phyloP scores from a whole-genome alignment of 768 basidiomycete genomes.

The Auricularia heimuer region DNA sequence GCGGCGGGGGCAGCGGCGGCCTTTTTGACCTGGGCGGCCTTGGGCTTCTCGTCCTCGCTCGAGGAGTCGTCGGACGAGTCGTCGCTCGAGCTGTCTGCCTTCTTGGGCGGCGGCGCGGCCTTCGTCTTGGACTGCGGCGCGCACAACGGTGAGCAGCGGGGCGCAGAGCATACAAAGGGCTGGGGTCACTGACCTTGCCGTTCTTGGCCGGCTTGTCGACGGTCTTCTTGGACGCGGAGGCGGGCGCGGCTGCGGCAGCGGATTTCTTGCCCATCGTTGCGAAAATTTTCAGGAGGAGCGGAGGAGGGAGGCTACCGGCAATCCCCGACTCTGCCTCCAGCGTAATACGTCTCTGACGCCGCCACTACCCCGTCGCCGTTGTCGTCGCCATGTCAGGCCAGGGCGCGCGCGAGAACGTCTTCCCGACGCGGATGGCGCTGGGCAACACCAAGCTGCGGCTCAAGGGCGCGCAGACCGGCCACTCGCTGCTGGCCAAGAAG shows the following conservation, averaged over 20 bases:
- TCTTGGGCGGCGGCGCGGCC: constrained; percentile 3
- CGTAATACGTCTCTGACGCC: too few species aligned
- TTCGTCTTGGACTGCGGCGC: background rate
- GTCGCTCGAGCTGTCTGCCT: constrained; percentile 4
- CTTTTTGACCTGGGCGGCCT: constrained; percentile 27
- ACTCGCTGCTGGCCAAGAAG: constrained; percentile 94
- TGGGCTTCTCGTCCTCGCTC: constrained; percentile 36
- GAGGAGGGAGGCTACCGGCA: background rate
- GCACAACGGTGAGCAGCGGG: background rate
- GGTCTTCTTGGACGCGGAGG: constrained; percentile 3
- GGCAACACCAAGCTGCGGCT: constrained; percentile 85
- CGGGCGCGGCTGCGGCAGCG: background rate
- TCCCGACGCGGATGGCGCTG: constrained; percentile 23
- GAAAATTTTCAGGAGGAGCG: background rate
- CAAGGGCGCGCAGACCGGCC: constrained; percentile 90
- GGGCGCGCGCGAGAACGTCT: constrained; percentile 85
- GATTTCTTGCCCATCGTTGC: constrained; percentile 6
- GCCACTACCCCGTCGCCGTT: too few species aligned
- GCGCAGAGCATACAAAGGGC: background rate
- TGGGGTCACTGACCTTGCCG: background rate
- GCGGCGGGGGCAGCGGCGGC: constrained; percentile 3
- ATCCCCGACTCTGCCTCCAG: background rate
- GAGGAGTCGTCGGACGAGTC: constrained; percentile 14
- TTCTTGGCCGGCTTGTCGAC: background rate
- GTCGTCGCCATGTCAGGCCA: constrained; percentile 69